Percentiles rank a stretch among this genome's conserved stretches.
Evolutionary conservation across 768 basidiomycete genomes (phyloP).

Genomic region (Phaeotremella fagi): DNA sequence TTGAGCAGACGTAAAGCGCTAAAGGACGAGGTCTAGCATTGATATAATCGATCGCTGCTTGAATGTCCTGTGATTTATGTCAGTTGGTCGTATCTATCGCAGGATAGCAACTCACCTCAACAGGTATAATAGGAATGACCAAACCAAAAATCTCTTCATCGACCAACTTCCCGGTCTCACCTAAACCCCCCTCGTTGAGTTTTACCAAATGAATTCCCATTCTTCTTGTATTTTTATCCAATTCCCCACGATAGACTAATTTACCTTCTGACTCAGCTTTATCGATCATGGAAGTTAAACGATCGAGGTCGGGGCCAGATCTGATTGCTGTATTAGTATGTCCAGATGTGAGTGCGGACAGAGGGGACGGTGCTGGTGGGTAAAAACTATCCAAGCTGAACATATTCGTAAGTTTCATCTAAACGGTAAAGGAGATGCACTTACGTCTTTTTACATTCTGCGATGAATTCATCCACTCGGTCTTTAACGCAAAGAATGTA

Average conservation of each 20-base stretch:
- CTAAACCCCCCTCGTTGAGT: slow-evolving; percentile 22
- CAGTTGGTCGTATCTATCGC: background rate
- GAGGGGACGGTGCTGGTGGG: slow-evolving; percentile 27
- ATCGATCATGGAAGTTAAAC: slow-evolving; percentile 30
- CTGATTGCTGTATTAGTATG: slow-evolving; percentile 12
- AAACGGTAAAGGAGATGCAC: slow-evolving; percentile 1
- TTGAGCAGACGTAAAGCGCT: slow-evolving; percentile 45
- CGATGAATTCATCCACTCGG: slow-evolving; percentile 31
- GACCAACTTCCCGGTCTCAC: slow-evolving; percentile 21
- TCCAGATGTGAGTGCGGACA: slow-evolving; percentile 21
- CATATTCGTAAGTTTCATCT: background rate
- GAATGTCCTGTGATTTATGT: slow-evolving; percentile 26
- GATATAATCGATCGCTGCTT: slow-evolving; percentile 43
- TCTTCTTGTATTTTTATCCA: slow-evolving; percentile 23
- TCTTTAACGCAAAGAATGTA: slow-evolving; percentile 41
- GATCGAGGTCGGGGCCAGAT: slow-evolving; percentile 22
- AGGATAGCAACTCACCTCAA: slow-evolving; percentile 32
- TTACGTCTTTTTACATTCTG: slow-evolving; percentile 25
- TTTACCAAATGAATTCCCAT: slow-evolving; percentile 44
- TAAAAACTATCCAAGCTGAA: slow-evolving; percentile 16
- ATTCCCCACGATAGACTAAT: slow-evolving; percentile 37
- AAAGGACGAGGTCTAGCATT: slow-evolving; percentile 41
- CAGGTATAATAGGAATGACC: slow-evolving; percentile 43
- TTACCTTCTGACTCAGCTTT: slow-evolving; percentile 36
- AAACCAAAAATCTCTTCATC: slow-evolving; percentile 49